phyloP scores from a whole-genome alignment of 495 filamentous ascomycete genomes.

The Hypoxylon intermedium region DNA sequence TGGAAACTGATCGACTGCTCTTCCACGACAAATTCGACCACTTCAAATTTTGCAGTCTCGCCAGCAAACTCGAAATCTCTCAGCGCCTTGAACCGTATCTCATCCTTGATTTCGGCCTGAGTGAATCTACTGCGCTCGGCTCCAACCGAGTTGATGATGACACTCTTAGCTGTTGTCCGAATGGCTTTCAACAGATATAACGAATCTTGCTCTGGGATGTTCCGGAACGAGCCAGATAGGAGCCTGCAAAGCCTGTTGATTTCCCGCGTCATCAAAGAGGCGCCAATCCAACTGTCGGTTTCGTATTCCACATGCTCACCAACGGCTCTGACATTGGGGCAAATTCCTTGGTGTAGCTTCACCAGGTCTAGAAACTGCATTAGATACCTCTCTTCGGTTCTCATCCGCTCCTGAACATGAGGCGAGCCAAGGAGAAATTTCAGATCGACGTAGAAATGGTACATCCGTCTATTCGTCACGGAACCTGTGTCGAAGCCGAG shows the following conservation, averaged over 20 bases:
- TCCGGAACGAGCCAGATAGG: conserved; percentile 83
- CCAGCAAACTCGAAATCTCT: conserved; percentile 81
- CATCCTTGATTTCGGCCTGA: conserved; percentile 86
- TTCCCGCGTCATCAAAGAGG: conserved; percentile 90
- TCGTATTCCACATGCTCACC: conserved; percentile 98
- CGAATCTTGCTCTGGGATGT: conserved; percentile 65
- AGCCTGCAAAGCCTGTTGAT: conserved; percentile 90
- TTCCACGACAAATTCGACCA: conserved; percentile 88
- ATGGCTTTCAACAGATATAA: conserved; percentile 75
- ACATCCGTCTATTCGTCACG: conserved; percentile 91
- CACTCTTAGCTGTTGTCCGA: conserved; percentile 73
- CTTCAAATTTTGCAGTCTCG: conserved; percentile 62
- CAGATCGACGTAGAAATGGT: conserved; percentile 94
- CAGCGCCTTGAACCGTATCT: conserved; percentile 78
- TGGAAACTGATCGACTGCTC: conserved; percentile 95
- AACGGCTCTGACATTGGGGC: conserved; percentile 88
- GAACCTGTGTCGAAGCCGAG: conserved; percentile 92
- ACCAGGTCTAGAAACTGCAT: conserved; percentile 95
- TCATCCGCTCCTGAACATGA: conserved; percentile 81
- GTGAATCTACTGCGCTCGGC: conserved; percentile 86
- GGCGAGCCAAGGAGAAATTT: conserved; percentile 86
- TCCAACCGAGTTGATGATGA: conserved; percentile 85
- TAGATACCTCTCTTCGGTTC: conserved; percentile 83
- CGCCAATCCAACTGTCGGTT: conserved; percentile 96
- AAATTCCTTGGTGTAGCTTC: conserved; percentile 94